These are phyloP conservation scores for Amaranthus tricolor DNA, from an alignment of 179 eudicot species.

Conservation along the genomic window DNA sequence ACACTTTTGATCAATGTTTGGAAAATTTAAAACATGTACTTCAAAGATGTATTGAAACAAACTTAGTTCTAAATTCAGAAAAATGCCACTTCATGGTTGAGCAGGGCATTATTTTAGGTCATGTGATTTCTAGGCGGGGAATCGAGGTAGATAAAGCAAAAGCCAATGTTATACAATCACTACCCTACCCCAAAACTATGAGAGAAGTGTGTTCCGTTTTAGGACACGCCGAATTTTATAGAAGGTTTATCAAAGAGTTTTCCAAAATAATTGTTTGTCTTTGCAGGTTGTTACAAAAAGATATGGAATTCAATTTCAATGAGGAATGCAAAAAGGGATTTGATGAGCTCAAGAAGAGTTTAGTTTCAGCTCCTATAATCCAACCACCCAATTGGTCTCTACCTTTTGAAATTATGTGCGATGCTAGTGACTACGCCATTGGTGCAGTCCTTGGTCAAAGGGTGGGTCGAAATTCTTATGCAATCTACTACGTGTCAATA, in stretches of 20 bases:
- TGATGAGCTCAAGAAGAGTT: not conserved
- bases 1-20: not conserved
- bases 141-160: slow-evolving; percentile 3
- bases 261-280: not conserved
- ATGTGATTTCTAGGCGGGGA: not conserved
- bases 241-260: not conserved
- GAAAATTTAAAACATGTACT: no score
- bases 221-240: not conserved
- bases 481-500: not conserved
- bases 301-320: not conserved
- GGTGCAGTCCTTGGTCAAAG: not conserved
- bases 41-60: not conserved
- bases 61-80: not conserved
- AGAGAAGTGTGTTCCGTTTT: not conserved
- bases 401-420: slow-evolving; percentile 7
- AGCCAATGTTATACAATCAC: not conserved
- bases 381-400: not conserved
- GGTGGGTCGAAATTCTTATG: not conserved
- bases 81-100: not conserved
- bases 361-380: not conserved
- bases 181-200: not conserved
- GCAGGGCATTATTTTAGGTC: not conserved
- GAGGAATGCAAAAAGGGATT: not conserved
- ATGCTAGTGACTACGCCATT: not conserved
- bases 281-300: not conserved